A percentile compares a stretch with the other conserved stretches of the same genome.
phyloP scores from a whole-genome alignment of 257 asterid genomes.

The Gardenia jasminoides region DNA sequence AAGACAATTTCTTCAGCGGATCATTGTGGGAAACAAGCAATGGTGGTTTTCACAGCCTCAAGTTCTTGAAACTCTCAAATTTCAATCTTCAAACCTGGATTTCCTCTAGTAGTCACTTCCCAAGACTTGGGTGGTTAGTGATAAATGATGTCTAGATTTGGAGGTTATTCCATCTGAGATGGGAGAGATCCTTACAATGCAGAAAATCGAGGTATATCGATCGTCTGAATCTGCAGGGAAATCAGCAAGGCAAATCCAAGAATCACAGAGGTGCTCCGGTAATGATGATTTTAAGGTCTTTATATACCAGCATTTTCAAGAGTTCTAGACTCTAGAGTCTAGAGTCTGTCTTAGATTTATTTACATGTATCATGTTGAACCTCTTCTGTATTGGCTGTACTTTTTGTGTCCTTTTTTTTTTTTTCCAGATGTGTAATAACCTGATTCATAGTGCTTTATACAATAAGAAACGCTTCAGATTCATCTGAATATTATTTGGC shows the following conservation, averaged over 20 bases:
- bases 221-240: not conserved
- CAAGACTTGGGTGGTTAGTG: not conserved
- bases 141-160: not conserved
- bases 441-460: not conserved
- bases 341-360: too few species aligned
- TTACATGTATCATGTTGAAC: too few species aligned
- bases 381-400: too few species aligned
- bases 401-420: not conserved
- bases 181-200: slow-evolving; percentile 3
- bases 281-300: slow-evolving; percentile 4
- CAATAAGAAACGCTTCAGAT: too few species aligned
- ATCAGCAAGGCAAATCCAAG: slow-evolving; percentile 9
- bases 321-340: not conserved
- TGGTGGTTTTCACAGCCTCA: not conserved
- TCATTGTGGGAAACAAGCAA: slow-evolving; percentile 12
- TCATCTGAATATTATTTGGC: too few species aligned
- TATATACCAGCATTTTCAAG: slow-evolving; percentile 2
- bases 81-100: slow-evolving; percentile 8
- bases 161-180: slow-evolving; percentile 3
- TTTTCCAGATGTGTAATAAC: too few species aligned
- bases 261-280: not conserved
- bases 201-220: slow-evolving; percentile 7
- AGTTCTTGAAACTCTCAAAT: slow-evolving; percentile 1
- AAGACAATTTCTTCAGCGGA: not conserved
- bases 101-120: slow-evolving; percentile 9